A percentile compares a stretch with the other conserved stretches of the same genome.
These are phyloP conservation scores for Phtheirospermum japonicum DNA, from an alignment of 257 asterid genomes.

Conservation along the genomic window DNA sequence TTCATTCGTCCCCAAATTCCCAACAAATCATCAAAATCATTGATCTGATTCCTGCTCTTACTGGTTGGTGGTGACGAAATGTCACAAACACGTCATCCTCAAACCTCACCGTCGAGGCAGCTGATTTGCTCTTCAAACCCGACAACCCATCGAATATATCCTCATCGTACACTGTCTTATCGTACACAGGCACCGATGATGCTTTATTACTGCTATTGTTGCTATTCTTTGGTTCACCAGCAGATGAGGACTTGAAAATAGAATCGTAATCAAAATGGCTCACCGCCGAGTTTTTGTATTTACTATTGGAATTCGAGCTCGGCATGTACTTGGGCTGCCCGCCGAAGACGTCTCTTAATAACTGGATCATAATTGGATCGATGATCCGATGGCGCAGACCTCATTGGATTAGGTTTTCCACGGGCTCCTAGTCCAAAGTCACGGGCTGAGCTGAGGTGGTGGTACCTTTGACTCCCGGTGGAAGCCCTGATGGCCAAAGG, in stretches of 20 bases:
- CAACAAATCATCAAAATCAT: slow-evolving; percentile 59
- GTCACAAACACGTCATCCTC: slow-evolving; percentile 58
- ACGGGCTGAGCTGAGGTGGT: too few relatives aligned
- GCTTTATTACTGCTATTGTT: too few relatives aligned
- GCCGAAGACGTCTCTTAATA: slow-evolving; percentile 68
- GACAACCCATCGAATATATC: too few relatives aligned
- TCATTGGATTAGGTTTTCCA: slow-evolving; percentile 93
- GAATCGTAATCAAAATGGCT: too few relatives aligned
- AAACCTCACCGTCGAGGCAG: too few relatives aligned
- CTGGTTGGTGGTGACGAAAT: slow-evolving; percentile 45
- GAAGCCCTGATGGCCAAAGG: too few relatives aligned
- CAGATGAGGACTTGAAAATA: too few relatives aligned
- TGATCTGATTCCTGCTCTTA: slow-evolving; percentile 34
- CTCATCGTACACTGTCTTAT: too few relatives aligned
- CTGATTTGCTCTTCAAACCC: too few relatives aligned
- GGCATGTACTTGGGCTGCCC: slow-evolving; percentile 63
- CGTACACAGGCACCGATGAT: too few relatives aligned
- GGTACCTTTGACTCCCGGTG: too few relatives aligned
- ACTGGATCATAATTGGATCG: slow-evolving; percentile 58
- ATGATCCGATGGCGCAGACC: slow-evolving; percentile 65
- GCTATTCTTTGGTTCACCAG: too few relatives aligned
- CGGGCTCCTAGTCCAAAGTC: slow-evolving; percentile 66
- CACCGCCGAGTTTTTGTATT: slow-evolving; percentile 32
- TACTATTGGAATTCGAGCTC: slow-evolving; percentile 35
- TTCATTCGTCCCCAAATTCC: slow-evolving; percentile 57